Evolutionary conservation across 2,329 filamentous ascomycete genomes (phyloP).

Genomic region (Neonectria neomacrospora): DNA sequence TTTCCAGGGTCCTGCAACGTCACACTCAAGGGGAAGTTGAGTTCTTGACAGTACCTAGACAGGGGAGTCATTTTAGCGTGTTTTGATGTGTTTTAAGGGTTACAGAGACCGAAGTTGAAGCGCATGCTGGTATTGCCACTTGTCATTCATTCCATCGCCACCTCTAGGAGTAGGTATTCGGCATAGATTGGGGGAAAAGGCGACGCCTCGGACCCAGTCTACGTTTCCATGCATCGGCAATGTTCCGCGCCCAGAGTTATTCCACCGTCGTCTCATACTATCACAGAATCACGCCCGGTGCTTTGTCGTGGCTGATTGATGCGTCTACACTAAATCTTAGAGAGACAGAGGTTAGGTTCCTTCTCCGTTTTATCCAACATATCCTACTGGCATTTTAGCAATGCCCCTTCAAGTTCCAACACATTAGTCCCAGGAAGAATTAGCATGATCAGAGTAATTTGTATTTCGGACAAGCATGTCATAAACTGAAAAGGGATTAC

Average conservation of each 20-base stretch:
- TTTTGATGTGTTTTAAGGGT: neutral
- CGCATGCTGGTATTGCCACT: neutral
- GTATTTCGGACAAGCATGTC: too few species aligned
- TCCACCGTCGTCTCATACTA: neutral
- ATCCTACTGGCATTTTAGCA: neutral
- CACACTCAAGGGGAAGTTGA: neutral
- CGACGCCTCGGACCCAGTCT: neutral
- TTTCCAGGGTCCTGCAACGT: conserved; percentile 1
- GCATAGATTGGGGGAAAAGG: neutral
- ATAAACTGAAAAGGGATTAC: conserved; percentile 51
- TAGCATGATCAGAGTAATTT: too few species aligned
- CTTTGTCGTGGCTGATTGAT: neutral
- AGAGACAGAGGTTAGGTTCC: too few species aligned
- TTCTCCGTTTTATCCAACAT: too few species aligned
- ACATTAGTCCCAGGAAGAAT: too few species aligned
- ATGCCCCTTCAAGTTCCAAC: neutral
- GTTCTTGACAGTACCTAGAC: neutral
- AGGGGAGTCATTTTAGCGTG: neutral
- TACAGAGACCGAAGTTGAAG: neutral
- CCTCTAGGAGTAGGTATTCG: neutral
- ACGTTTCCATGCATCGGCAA: neutral
- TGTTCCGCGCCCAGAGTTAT: neutral
- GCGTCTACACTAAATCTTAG: too few species aligned
- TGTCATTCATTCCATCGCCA: neutral
- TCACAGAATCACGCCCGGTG: neutral